These are phyloP conservation scores for Fusarium compactum DNA, from an alignment of 2,329 filamentous ascomycete species.

Conservation along the genomic window DNA sequence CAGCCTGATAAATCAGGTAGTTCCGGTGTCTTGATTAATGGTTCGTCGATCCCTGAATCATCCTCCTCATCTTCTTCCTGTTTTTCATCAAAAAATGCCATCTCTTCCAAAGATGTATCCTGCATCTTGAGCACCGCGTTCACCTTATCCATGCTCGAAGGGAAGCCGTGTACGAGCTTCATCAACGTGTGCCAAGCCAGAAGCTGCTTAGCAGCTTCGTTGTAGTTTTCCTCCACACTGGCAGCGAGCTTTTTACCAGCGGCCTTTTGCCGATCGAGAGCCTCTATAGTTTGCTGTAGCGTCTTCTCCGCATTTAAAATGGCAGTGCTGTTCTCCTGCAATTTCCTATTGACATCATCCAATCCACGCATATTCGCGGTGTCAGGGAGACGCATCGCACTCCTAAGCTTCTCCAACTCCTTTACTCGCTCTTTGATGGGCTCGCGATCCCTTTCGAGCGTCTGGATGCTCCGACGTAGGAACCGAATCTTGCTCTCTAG, in stretches of 20 bases:
- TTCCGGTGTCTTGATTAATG: not conserved
- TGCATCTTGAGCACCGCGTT: not conserved
- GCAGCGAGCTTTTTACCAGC: not conserved
- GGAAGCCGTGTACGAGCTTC: not conserved
- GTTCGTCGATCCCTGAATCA: not conserved
- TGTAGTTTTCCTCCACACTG: not conserved
- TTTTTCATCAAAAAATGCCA: not conserved
- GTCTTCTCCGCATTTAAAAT: not conserved
- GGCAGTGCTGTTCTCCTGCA: not conserved
- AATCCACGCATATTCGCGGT: not conserved
- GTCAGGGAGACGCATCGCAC: not conserved
- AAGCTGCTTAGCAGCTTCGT: not conserved
- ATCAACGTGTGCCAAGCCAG: not conserved
- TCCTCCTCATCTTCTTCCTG: fast-evolving
- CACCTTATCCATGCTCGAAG: not conserved
- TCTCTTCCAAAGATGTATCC: not conserved
- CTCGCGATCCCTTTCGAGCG: not conserved
- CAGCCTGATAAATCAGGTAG: not conserved
- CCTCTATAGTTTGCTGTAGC: not conserved
- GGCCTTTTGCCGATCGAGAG: not conserved
- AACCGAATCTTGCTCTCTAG: not conserved
- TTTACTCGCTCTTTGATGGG: not conserved
- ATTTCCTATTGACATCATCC: not conserved
- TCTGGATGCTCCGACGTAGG: not conserved
- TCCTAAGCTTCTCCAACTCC: not conserved